Conservation (phyloP, 257 asterid species). For the Sherardia arvensis region DNA sequence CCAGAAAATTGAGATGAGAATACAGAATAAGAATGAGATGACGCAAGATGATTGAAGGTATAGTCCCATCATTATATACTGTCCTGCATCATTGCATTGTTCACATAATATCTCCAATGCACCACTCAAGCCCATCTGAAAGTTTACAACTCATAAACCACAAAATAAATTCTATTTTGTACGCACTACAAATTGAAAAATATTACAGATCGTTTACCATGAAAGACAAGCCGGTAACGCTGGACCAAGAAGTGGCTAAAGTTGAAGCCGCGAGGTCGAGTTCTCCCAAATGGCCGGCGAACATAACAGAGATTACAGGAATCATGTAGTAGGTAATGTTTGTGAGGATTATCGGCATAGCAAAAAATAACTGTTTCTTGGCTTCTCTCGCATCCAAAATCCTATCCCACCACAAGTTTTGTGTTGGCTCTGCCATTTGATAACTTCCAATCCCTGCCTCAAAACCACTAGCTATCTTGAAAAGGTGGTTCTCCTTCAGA, state of each 20-base stretch:
- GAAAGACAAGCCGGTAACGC: conserved; percentile 49
- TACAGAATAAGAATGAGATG: conserved; percentile 30
- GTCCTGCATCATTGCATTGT: conserved; percentile 65
- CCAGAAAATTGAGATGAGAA: conserved; percentile 42
- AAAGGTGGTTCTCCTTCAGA: too few relatives aligned
- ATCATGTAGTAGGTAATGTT: conserved; percentile 36
- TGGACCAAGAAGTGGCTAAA: conserved; percentile 74
- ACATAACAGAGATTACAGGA: conserved; percentile 64
- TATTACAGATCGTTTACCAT: too few relatives aligned
- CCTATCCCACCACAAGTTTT: conserved; percentile 24
- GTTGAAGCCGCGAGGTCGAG: conserved; percentile 62
- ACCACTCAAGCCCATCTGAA: conserved; percentile 76
- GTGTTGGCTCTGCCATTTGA: not conserved
- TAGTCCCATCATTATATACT: conserved; percentile 46
- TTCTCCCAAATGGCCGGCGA: conserved; percentile 74
- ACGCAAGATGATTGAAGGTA: conserved; percentile 67
- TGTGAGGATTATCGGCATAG: conserved; percentile 53
- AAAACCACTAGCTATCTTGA: too few relatives aligned
- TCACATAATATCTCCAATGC: conserved; percentile 86
- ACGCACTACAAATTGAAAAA: too few relatives aligned
- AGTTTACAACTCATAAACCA: not conserved
- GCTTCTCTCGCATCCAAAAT: conserved; percentile 51
- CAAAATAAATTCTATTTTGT: not conserved
- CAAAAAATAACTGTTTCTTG: conserved; percentile 42
- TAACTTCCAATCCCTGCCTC: too few relatives aligned